These are phyloP conservation scores for Pyrenopolyporus hunteri DNA, from an alignment of 495 filamentous ascomycete species.

Conservation along the genomic window DNA sequence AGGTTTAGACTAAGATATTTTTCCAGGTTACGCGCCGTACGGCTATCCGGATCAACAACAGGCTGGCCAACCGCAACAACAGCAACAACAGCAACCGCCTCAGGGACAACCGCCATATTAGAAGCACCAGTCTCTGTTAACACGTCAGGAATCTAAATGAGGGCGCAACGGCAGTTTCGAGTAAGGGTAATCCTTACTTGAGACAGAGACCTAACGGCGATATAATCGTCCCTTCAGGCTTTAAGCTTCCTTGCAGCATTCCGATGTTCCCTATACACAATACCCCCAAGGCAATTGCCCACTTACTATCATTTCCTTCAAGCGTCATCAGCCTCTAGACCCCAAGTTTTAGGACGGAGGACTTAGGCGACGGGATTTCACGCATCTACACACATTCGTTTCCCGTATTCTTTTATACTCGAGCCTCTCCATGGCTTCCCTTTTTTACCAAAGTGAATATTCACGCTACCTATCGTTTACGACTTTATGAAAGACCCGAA, in stretches of 20 bases:
- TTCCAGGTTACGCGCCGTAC: constrained; percentile 41
- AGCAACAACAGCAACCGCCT: constrained; percentile 41
- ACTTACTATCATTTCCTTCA: constrained; percentile 3
- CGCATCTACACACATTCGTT: constrained; percentile 33
- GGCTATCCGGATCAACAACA: constrained; percentile 50
- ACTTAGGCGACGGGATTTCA: constrained; percentile 5
- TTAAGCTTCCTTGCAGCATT: background rate
- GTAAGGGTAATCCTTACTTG: background rate
- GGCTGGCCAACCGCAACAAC: constrained; percentile 18
- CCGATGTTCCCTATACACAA: constrained; percentile 7
- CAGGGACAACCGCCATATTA: constrained; percentile 45
- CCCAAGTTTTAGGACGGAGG: background rate
- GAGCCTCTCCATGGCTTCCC: background rate
- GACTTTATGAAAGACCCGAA: constrained; percentile 19
- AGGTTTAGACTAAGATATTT: constrained; percentile 7
- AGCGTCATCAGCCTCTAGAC: background rate
- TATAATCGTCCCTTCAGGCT: background rate
- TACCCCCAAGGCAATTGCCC: constrained; percentile 7
- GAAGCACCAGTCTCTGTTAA: background rate
- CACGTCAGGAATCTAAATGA: background rate
- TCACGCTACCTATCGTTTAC: constrained; percentile 26
- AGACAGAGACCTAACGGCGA: constrained; percentile 1
- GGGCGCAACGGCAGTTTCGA: background rate
- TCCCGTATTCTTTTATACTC: constrained; percentile 10
- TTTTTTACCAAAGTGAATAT: constrained; percentile 13